These are phyloP conservation scores for Fusarium phyllophilum DNA, from an alignment of 2,329 filamentous ascomycete species.

Conservation along the genomic window DNA sequence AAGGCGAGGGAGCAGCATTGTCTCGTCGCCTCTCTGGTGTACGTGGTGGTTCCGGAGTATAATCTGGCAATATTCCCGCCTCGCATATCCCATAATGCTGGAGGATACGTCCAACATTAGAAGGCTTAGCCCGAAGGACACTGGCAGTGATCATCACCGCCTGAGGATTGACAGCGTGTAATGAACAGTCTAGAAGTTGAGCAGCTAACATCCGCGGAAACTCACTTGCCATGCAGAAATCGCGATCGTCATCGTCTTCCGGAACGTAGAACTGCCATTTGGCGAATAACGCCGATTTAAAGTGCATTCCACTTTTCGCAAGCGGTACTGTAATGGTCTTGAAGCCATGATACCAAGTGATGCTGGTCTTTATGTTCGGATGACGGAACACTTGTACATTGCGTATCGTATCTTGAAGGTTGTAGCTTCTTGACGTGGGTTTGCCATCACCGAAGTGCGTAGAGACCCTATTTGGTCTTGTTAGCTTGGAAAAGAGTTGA, in stretches of 20 bases:
- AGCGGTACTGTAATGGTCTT: neutral
- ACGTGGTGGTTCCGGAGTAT: neutral
- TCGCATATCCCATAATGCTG: neutral
- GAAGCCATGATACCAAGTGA: neutral
- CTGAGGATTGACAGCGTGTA: neutral
- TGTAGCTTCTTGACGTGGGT: neutral
- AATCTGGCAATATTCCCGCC: fast-evolving
- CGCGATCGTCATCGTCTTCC: neutral
- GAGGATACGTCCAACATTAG: neutral
- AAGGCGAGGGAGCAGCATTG: neutral
- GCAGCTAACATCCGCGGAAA: neutral
- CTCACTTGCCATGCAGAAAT: neutral
- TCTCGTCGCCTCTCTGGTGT: neutral
- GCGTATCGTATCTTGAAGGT: neutral
- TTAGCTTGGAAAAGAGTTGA: neutral
- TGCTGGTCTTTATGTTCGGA: neutral
- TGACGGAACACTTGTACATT: neutral
- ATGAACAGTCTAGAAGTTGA: neutral
- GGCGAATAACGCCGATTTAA: neutral
- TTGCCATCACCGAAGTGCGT: neutral
- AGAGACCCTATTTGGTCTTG: neutral
- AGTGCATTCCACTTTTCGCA: neutral
- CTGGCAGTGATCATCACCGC: neutral
- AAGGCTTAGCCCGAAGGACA: neutral
- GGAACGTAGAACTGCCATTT: neutral